Base-by-base conservation (phyloP, 2,329 filamentous ascomycete species). In the Aschersonia sp. region DNA sequence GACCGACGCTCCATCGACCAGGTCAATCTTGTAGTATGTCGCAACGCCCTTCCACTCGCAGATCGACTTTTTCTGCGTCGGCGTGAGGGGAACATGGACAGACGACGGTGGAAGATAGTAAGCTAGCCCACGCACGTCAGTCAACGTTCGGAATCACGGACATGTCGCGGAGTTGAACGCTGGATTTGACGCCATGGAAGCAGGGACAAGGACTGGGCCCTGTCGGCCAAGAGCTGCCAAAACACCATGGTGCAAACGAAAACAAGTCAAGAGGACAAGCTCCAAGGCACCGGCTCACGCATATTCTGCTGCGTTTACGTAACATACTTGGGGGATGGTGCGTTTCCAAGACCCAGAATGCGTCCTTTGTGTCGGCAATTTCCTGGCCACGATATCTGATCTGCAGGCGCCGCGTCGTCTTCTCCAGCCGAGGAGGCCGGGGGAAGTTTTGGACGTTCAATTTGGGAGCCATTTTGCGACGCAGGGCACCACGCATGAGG, bases 21-120 rank as follows among this genome's bases (percentile, higher is more conserved):
- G 63, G 40, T 61, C 62, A 43, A 76, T 60, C 49, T 68, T 63
- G 61, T 76, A 78, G 58, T 81, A 81, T 2, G 73, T 78, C 9
- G 78, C 77, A 31, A 60, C 58, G 41, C 77, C 77, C 59, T 80
- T 81, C 73, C 75, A 81, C 59, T 80, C 77, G 61, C 75, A 81
- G 52, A 69, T 74, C 5, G 72, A 64, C 22, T 52, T 57, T 29
- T 68, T 67, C 2, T 63, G 58, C 4, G 72, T 75, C 42, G 63
- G 66, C 31, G 58, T 64, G 42, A 79, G 59, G 4, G 69, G 64
- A 10, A 75, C 54, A 22, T 66, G 66, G 48, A 80, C 55, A 10
- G 69, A 65, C 2, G 67, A 66, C 1, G 66, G 69, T 1, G 78
- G 76, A 5, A 82, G 63, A 56, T 81, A 81, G 60, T 81, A 81